These are phyloP conservation scores for Xylaria sp. DNA, from an alignment of 2,329 filamentous ascomycete genomes.

Conservation along the genomic window DNA sequence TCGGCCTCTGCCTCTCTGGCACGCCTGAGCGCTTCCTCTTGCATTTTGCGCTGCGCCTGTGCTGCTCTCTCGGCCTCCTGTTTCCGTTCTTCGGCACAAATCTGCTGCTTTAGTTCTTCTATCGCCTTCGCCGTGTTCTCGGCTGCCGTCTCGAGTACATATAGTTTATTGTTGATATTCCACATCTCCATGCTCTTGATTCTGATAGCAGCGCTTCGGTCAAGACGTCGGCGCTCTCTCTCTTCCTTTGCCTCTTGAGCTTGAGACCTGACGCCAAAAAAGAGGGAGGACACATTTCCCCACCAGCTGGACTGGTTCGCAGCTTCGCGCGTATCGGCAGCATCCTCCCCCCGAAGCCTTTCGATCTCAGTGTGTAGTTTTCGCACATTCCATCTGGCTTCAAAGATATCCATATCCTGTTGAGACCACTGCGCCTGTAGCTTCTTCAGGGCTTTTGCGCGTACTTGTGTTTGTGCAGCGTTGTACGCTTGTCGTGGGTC, in stretches of 20 bases:
- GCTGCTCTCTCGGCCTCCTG: slow-evolving; percentile 4
- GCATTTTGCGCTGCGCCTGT: background rate
- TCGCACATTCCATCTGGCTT: slow-evolving; percentile 10
- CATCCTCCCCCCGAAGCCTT: slow-evolving; percentile 12
- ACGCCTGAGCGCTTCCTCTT: slow-evolving; percentile 4
- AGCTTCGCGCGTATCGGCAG: background rate
- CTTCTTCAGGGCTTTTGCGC: background rate
- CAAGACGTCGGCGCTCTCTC: slow-evolving; percentile 7
- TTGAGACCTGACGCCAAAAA: background rate
- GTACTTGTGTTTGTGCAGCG: background rate
- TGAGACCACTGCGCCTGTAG: background rate
- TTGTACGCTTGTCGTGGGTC: background rate
- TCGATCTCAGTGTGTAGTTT: slow-evolving; percentile 15
- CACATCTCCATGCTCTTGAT: background rate
- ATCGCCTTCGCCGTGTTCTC: background rate
- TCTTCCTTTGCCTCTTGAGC: background rate
- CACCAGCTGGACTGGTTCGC: background rate
- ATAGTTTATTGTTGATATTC: background rate
- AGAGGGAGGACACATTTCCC: background rate
- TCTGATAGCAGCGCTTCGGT: slow-evolving; percentile 2
- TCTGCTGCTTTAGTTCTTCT: slow-evolving; percentile 10
- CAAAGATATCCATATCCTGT: slow-evolving; percentile 10
- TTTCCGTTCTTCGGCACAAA: background rate
- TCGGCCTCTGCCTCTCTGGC: background rate
- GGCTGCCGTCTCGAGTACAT: background rate